phyloP scores from a whole-genome alignment of 2,329 filamentous ascomycete species.

The Aspergillus sp. region DNA sequence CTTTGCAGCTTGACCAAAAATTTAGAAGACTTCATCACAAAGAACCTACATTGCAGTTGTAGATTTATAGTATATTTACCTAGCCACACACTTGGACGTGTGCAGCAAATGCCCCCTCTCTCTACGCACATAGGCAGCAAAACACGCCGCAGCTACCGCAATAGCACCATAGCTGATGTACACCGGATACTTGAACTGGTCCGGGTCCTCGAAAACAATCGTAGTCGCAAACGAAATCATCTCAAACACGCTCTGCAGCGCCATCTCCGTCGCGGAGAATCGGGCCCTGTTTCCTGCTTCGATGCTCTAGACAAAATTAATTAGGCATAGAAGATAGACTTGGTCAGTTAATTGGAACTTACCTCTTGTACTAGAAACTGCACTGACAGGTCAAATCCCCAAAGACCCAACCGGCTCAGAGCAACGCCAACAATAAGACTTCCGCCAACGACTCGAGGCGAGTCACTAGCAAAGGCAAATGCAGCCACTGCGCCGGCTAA shows the following conservation, averaged over 20 bases:
- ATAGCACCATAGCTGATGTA: conserved; percentile 57
- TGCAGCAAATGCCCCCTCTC: conserved; percentile 67
- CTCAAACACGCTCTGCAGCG: conserved; percentile 72
- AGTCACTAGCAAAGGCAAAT: conserved; percentile 44
- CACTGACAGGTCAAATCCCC: conserved; percentile 65
- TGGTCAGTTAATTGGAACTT: conserved; percentile 5
- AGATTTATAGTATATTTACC: not conserved
- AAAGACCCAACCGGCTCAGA: conserved; percentile 63
- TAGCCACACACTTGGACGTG: conserved; percentile 21
- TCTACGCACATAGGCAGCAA: conserved; percentile 61
- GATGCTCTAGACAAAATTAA: conserved; percentile 51
- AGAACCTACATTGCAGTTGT: too few relatives aligned
- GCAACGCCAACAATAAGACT: conserved; percentile 57
- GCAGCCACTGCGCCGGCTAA: conserved; percentile 52
- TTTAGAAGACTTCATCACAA: too few relatives aligned
- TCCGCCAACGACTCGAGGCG: conserved; percentile 46
- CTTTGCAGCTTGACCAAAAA: too few relatives aligned
- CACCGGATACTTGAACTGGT: conserved; percentile 68
- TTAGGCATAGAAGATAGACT: not conserved
- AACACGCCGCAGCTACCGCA: conserved; percentile 41
- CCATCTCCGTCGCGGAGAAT: conserved; percentile 71
- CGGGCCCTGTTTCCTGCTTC: conserved; percentile 62
- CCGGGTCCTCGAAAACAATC: conserved; percentile 65
- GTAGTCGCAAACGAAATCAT: conserved; percentile 69
- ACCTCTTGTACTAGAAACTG: conserved; percentile 68